Evolutionary conservation across 2,329 filamentous ascomycete species (phyloP), one percentile per base, ranked within the genome.

Genomic region (Fusarium sp.): DNA sequence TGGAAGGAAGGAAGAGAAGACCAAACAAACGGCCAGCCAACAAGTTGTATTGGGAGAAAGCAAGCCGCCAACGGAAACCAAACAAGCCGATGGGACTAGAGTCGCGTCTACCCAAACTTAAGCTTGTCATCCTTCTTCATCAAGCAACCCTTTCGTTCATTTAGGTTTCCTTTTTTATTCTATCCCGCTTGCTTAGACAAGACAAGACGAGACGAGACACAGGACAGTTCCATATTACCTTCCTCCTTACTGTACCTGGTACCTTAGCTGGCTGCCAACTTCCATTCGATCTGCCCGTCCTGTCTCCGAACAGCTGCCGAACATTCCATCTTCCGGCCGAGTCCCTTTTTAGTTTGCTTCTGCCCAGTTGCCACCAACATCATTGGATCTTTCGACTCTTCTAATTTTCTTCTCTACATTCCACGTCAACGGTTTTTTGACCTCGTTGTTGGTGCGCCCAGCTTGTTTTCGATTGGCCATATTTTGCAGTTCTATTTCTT

Each of bases 301-400:
- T 39, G 43, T 54, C 54, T 58, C 56, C 67, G 63, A 70, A 60
- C 47, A 57, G 50, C 55, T 57, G 46, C 55, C 66, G 66, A 70
- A 68, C 42, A 53, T 56, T 68, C 54, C 53, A 70, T 61, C 41
- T 63, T 70, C 67, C 67, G 67, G 67, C 67, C 67, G 63, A 70
- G 67, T 64, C 67, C 62, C 61, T 55, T 69, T 35, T 70, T 66
- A 56, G 66, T 50, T 68, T 70, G 67, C 66, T 67, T 53, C 38
- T 49, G 48, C 21, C 26, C 26, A 28, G 42, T 67, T 50, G 54
- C 63, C 63, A 68, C 57, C 59, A 64, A 46, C 63, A 64, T 58
- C 57, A 67, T 55, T 63, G 33, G 39, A 62, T 53, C 63, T 60
- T 64, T 49, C 52, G 26, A 63, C 39, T 65, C 52, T 65, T 52